Evolutionary conservation across 306 rosid genomes (phyloP).

Genomic region (Vigna mungo): DNA sequence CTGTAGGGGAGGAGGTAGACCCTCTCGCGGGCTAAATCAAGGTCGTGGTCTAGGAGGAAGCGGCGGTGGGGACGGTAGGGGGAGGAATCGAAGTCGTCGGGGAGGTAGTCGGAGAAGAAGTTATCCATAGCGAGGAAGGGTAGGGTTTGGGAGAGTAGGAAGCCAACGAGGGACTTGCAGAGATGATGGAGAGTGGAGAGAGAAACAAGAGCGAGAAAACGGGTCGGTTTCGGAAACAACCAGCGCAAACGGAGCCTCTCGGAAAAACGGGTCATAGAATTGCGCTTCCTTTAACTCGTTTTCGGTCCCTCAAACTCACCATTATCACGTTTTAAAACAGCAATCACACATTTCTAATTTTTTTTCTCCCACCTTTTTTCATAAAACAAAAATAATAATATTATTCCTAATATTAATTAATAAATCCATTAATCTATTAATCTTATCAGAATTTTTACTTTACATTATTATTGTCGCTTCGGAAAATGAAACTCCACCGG

Average conservation of each 20-base stretch:
- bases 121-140: constrained; percentile 68
- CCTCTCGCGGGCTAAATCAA: constrained; percentile 50
- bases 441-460: background rate
- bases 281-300: constrained; percentile 24
- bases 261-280: constrained; percentile 62
- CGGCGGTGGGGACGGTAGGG: constrained; percentile 61
- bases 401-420: background rate
- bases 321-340: constrained; percentile 33
- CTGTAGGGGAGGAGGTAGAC: constrained; percentile 73
- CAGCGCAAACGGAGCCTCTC: constrained; percentile 61
- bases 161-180: constrained; percentile 70
- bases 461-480: background rate
- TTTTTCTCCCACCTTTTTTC: too few species aligned
- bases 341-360: background rate
- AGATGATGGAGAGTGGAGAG: constrained; percentile 64
- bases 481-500: background rate
- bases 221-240: constrained; percentile 55
- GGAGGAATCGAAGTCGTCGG: constrained; percentile 61
- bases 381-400: background rate
- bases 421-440: background rate
- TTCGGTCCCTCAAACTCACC: background rate
- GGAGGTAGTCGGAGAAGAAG: constrained; percentile 44
- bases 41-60: constrained; percentile 53
- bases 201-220: constrained; percentile 66
- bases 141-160: constrained; percentile 64